Evolutionary conservation across 169 alveolate species (phyloP).

Genomic region (Miamiensis avidus): DNA sequence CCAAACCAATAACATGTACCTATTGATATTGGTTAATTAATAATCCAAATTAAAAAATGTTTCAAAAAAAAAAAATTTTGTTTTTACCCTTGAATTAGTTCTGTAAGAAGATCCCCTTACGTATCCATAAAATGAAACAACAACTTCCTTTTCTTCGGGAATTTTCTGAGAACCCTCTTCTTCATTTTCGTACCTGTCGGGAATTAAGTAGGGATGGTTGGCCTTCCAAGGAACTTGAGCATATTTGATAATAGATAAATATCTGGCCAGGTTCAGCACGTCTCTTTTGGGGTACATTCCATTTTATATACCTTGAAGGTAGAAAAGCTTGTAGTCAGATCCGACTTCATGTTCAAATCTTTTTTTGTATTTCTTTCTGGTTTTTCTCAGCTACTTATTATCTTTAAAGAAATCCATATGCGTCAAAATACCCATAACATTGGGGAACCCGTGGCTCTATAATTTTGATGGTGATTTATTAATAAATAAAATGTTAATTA

Average conservation of each 20-base stretch:
- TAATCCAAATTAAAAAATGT: no score
- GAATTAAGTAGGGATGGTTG: conserved; percentile 96
- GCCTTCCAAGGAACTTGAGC: conserved; percentile 94
- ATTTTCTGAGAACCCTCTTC: conserved; percentile 37
- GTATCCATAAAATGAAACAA: conserved; percentile 95
- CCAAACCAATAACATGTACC: conserved; percentile 56
- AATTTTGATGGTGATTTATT: neutral
- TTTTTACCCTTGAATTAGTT: conserved; percentile 3
- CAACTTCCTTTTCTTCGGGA: conserved; percentile 59
- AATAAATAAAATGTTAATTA: neutral
- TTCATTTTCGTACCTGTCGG: conserved; percentile 92
- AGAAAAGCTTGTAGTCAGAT: conserved; percentile 98
- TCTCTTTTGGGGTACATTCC: conserved; percentile 93
- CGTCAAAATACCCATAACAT: conserved; percentile 95
- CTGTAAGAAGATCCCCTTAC: conserved; percentile 92
- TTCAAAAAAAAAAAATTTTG: neutral
- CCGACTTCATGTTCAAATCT: conserved; percentile 98
- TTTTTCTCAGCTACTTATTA: conserved; percentile 91
- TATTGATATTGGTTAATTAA: no score
- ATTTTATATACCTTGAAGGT: conserved; percentile 94
- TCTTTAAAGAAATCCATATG: conserved; percentile 96
- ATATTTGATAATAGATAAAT: conserved; percentile 92
- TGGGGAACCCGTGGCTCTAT: conserved; percentile 90
- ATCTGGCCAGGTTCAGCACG: conserved; percentile 94
- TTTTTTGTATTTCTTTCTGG: conserved; percentile 94